These are phyloP conservation scores for Haplographium delicatum DNA, from an alignment of 495 filamentous ascomycete species.

Conservation along the genomic window DNA sequence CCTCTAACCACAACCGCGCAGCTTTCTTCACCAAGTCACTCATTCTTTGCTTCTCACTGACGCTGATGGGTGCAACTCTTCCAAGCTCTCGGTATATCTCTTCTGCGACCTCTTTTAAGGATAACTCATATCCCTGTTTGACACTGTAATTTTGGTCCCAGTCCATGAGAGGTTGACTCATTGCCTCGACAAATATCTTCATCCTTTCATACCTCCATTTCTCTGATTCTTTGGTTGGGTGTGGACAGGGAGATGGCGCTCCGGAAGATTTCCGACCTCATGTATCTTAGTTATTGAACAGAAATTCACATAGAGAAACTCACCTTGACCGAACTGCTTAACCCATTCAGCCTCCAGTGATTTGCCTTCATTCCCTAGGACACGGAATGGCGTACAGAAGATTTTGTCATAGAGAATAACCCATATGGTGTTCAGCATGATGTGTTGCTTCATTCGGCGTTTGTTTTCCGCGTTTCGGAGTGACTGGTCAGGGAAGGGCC, in stretches of 20 bases:
- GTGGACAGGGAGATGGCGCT: neutral
- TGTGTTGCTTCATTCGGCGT: conserved; percentile 2
- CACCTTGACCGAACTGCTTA: conserved; percentile 8
- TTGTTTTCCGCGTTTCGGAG: neutral
- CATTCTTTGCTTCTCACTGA: neutral
- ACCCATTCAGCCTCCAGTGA: conserved; percentile 3
- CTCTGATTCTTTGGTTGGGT: conserved; percentile 2
- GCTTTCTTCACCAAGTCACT: conserved; percentile 2
- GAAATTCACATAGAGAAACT: neutral
- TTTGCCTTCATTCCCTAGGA: conserved; percentile 5
- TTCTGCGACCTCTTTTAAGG: neutral
- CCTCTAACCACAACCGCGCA: conserved; percentile 10
- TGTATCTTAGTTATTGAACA: neutral
- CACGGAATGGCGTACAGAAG: conserved; percentile 11
- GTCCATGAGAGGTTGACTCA: neutral
- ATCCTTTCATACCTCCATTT: conserved; percentile 14
- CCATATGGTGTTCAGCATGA: conserved; percentile 13
- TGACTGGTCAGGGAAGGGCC: neutral
- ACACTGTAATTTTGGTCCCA: neutral
- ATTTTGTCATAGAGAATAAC: conserved; percentile 12
- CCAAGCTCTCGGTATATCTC: conserved; percentile 1
- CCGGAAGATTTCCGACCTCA: neutral
- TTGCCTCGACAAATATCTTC: neutral
- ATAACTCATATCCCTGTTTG: conserved; percentile 1
- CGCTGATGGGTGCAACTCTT: neutral